Base-by-base conservation (phyloP, 108 stramenopile genomes). In the Skeletonema tropicum region DNA sequence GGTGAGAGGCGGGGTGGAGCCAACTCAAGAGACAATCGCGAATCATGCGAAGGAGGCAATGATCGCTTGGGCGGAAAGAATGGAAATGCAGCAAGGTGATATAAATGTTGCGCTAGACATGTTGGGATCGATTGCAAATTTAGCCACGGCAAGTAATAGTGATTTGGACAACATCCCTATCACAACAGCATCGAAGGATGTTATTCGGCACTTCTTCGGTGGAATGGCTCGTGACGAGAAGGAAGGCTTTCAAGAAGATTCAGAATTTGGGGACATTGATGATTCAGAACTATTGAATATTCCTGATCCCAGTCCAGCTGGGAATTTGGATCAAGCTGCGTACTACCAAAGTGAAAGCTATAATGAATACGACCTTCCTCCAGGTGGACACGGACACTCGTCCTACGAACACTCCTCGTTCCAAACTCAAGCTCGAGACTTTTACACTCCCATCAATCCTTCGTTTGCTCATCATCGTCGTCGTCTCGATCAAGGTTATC, bases 41-140 rank as follows among this genome's bases (percentile, higher is more conserved):
- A 68, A 71, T 46, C 74, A 83, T 39, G 82, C 79, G n/a, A 71
- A 71, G 25, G 66, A 77, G 33, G 68, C 84, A 38, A 74, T 87
- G 21, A 46, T 52, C 48, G 10, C 41, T 6, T 85, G 84, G 85
- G 79, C 74, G 31, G 74, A 71, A 14, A 71, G 83, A 38, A 74
- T 86, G 35, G 82, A 75, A 9, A 63, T 88, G 73, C 75, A 85
- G 3, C 66, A 64, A 3, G 87, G 87, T 7, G 87, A 88, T 66
- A 66, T 75, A n/a, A 68, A 77, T 39, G 84, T 88, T 31, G 64
- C 74, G 39, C 71, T 88, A 73, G 86, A 68, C 59, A 57, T 78
- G 23, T 42, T 81, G 39, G 80, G 83, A 25, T 84, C 71, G 12
- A 46, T 88, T 30, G 64, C 66, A 11, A 71, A 64, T 35, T 77